Percentiles rank a stretch among this genome's conserved stretches.
Evolutionary conservation across 2,329 filamentous ascomycete genomes (phyloP).

Genomic region (Alternaria postmessia): DNA sequence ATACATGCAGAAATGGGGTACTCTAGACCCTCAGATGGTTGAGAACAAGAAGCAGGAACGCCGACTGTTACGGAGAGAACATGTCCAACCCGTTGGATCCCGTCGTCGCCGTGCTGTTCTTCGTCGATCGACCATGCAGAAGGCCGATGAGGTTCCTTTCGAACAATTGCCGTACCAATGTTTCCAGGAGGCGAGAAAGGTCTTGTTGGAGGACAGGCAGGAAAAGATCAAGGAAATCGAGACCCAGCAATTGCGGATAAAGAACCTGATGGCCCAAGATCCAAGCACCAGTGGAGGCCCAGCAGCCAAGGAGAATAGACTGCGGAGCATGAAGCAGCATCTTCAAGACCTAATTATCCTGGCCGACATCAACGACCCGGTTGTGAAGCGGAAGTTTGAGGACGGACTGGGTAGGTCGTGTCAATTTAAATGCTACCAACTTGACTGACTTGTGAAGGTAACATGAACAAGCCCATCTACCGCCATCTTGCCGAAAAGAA

Average conservation of each 20-base stretch:
- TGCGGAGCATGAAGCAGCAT: constrained; percentile 74
- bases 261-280: constrained; percentile 66
- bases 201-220: constrained; percentile 79
- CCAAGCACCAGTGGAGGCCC: constrained; percentile 69
- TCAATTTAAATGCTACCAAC: neutral
- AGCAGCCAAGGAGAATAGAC: constrained; percentile 68
- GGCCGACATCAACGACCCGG: constrained; percentile 92
- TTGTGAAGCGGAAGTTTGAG: constrained; percentile 93
- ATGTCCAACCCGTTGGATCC: constrained; percentile 77
- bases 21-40: constrained; percentile 44
- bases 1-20: constrained; percentile 49
- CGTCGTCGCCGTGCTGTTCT: constrained; percentile 73
- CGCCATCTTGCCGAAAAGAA: constrained; percentile 85
- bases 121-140: constrained; percentile 54
- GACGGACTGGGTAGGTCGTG: constrained; percentile 79
- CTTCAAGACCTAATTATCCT: constrained; percentile 84
- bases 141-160: constrained; percentile 76
- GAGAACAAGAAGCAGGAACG: constrained; percentile 64
- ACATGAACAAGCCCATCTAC: constrained; percentile 97
- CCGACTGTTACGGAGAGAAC: constrained; percentile 71
- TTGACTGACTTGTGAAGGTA: constrained; percentile 64
- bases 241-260: constrained; percentile 72
- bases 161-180: constrained; percentile 96
- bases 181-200: constrained; percentile 92
- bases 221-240: constrained; percentile 81